Evolutionary conservation across 2,329 filamentous ascomycete genomes (phyloP).

Genomic region (Penicillium olsonii): DNA sequence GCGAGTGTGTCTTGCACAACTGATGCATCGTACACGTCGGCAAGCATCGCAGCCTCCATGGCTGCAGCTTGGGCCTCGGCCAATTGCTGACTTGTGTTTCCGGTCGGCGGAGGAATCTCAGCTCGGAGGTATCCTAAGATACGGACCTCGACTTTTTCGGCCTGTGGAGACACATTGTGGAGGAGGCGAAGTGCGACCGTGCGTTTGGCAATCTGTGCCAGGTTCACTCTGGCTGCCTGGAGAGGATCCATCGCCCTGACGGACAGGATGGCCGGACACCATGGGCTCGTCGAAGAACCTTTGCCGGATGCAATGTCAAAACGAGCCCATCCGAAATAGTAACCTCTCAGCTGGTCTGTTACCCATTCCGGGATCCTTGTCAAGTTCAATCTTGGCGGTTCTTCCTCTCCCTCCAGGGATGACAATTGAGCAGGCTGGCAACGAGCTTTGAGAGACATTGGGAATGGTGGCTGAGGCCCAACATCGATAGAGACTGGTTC

Average conservation of each 20-base stretch:
- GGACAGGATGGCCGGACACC: slow-evolving; percentile 62
- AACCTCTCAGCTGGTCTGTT: slow-evolving; percentile 57
- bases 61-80: slow-evolving; percentile 38
- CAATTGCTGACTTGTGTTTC: slow-evolving; percentile 23
- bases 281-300: slow-evolving; percentile 44
- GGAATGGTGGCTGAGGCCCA: slow-evolving; percentile 36
- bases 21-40: slow-evolving; percentile 42
- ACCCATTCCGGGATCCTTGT: slow-evolving; percentile 55
- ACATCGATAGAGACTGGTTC: slow-evolving; percentile 20
- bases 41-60: slow-evolving; percentile 38
- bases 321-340: slow-evolving; percentile 67
- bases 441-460: slow-evolving; percentile 30
- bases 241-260: slow-evolving; percentile 49
- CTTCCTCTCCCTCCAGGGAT: slow-evolving; percentile 52
- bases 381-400: slow-evolving; percentile 58
- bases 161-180: slow-evolving; percentile 24
- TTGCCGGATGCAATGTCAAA: slow-evolving; percentile 34
- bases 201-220: slow-evolving; percentile 56
- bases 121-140: slow-evolving; percentile 63
- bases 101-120: slow-evolving; percentile 22
- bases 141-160: slow-evolving; percentile 53
- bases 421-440: not conserved
- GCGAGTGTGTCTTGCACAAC: slow-evolving; percentile 39
- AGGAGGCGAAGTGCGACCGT: slow-evolving; percentile 40
- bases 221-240: slow-evolving; percentile 47